Evolutionary conservation across 2,329 filamentous ascomycete species (phyloP).

Genomic region (Blastomyces gilchristii): DNA sequence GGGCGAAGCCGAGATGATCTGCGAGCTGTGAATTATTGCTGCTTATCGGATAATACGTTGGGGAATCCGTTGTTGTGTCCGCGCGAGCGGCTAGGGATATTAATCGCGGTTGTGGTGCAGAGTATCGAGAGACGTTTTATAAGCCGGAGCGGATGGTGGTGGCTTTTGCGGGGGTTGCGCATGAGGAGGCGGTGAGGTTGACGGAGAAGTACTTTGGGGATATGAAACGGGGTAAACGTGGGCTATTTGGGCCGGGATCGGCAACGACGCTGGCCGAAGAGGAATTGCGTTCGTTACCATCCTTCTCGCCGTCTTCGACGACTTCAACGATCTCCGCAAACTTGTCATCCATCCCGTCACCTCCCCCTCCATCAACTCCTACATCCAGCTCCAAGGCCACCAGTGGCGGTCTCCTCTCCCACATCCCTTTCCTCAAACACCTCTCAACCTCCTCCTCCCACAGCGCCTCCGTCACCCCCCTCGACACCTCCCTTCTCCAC

Average conservation of each 20-base stretch:
- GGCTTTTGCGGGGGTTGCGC: conserved; percentile 85
- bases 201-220: conserved; percentile 83
- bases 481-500: conserved; percentile 39
- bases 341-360: conserved; percentile 18
- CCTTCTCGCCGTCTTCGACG: conserved; percentile 28
- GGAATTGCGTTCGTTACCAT: conserved; percentile 27
- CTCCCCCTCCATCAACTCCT: conserved; percentile 21
- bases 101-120: conserved; percentile 57
- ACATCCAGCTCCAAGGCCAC: conserved; percentile 36
- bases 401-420: conserved; percentile 57
- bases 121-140: conserved; percentile 76
- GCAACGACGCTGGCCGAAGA: conserved; percentile 40
- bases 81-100: conserved; percentile 69
- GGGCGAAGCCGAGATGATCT: conserved; percentile 95
- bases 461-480: conserved; percentile 45
- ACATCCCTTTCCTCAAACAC: conserved; percentile 82
- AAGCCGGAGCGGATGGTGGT: conserved; percentile 84
- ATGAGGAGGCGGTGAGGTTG: conserved; percentile 66
- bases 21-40: conserved; percentile 87
- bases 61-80: conserved; percentile 91
- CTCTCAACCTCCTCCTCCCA: conserved; percentile 63
- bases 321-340: conserved; percentile 27
- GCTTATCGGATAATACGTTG: conserved; percentile 91
- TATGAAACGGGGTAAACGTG: conserved; percentile 54
- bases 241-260: conserved; percentile 33